Percentiles rank a stretch among this genome's conserved stretches.
phyloP scores from a whole-genome alignment of 192 early-diverging fungal genomes.

The Mortierella claussenii region DNA sequence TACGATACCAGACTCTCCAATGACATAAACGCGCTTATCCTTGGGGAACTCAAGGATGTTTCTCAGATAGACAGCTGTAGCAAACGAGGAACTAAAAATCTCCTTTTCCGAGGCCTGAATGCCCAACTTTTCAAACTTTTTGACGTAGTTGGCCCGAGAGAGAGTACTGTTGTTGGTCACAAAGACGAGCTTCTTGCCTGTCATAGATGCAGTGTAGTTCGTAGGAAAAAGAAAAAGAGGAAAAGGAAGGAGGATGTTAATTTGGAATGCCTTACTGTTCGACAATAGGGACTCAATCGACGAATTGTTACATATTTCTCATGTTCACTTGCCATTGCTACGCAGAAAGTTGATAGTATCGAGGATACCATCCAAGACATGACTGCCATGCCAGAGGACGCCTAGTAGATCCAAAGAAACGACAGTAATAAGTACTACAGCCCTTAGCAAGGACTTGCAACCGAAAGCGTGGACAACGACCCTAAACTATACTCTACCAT shows the following conservation, averaged over 20 bases:
- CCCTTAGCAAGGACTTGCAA: too few relatives aligned
- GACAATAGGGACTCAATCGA: too few relatives aligned
- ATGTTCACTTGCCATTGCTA: not conserved
- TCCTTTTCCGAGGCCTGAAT: constrained; percentile 88
- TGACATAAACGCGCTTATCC: constrained; percentile 91
- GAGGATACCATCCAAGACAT: constrained; percentile 71
- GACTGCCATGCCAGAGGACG: constrained; percentile 90
- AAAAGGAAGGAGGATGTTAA: not conserved
- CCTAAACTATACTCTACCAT: too few relatives aligned
- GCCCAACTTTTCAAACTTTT: constrained; percentile 85
- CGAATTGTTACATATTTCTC: too few relatives aligned
- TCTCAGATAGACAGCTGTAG: constrained; percentile 91
- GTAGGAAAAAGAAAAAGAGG: not conserved
- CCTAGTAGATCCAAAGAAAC: constrained; percentile 56
- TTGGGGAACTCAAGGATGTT: constrained; percentile 84
- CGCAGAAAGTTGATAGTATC: constrained; percentile 82
- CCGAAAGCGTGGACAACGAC: too few relatives aligned
- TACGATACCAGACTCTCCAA: constrained; percentile 88
- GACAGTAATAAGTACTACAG: not conserved
- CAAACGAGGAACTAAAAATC: constrained; percentile 93
- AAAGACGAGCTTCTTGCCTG: constrained; percentile 92
- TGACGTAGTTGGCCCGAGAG: constrained; percentile 80
- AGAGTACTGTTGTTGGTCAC: constrained; percentile 98
- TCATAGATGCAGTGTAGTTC: not conserved
- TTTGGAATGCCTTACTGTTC: not conserved